Percentiles rank a stretch among this genome's conserved stretches.
Evolutionary conservation across 2,329 filamentous ascomycete genomes (phyloP).

Genomic region (Leptographium lundbergii): DNA sequence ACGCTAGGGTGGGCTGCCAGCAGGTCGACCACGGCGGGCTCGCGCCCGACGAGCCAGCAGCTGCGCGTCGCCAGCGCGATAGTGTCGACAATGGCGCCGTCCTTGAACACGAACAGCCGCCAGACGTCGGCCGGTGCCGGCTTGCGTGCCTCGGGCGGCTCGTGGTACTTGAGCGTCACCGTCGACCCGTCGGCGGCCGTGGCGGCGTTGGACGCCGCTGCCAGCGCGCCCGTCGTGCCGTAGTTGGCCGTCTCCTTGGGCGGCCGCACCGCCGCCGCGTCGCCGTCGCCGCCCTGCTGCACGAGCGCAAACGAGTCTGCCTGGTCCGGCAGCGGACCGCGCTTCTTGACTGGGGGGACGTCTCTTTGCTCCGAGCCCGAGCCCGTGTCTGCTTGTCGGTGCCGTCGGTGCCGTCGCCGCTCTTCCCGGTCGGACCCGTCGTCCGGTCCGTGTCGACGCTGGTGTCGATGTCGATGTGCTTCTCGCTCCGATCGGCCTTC

Average conservation of each 20-base stretch:
- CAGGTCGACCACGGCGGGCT: slow-evolving; percentile 69
- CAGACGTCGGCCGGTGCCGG: slow-evolving; percentile 66
- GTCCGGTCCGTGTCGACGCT: neutral
- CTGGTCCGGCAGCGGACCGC: slow-evolving; percentile 47
- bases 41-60: slow-evolving; percentile 84
- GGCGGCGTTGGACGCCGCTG: slow-evolving; percentile 67
- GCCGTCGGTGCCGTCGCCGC: neutral
- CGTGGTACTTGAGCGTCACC: slow-evolving; percentile 63
- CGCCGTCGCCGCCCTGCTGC: slow-evolving; percentile 25
- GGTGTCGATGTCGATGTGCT: no score
- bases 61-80: slow-evolving; percentile 63
- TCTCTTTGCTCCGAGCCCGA: neutral
- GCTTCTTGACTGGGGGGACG: slow-evolving; percentile 15
- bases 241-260: slow-evolving; percentile 81
- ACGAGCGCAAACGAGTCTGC: slow-evolving; percentile 45
- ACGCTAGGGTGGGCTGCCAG: slow-evolving; percentile 80
- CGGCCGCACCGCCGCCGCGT: slow-evolving; percentile 21
- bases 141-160: slow-evolving; percentile 85
- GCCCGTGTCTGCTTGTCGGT: slow-evolving; percentile 2
- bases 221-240: slow-evolving; percentile 64
- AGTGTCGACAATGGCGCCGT: slow-evolving; percentile 65
- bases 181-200: slow-evolving; percentile 6
- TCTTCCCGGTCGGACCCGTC: neutral
- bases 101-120: slow-evolving; percentile 92
- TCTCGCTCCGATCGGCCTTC: neutral